phyloP scores from a whole-genome alignment of 1,139 yeast species.

The Nadsonia starkeyi-henricii region DNA sequence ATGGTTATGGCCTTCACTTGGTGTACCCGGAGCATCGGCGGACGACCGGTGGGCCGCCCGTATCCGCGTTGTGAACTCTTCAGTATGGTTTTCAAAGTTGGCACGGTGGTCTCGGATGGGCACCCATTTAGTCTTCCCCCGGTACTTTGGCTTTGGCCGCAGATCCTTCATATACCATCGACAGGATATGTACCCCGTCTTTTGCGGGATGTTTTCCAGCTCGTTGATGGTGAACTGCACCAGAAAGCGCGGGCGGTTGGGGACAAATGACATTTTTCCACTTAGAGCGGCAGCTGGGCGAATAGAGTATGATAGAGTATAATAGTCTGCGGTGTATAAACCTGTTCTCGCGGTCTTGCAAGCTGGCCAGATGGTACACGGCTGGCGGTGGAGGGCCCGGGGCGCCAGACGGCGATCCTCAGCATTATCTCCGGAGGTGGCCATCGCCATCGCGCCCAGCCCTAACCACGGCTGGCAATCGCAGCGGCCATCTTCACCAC shows the following conservation, averaged over 20 bases:
- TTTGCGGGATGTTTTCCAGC: constrained; percentile 69
- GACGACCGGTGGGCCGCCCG: not conserved
- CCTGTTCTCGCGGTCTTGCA: too few relatives aligned
- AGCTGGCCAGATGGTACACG: too few relatives aligned
- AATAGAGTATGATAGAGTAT: too few relatives aligned
- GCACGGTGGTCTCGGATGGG: constrained; percentile 37
- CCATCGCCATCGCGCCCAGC: too few relatives aligned
- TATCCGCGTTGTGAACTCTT: constrained; percentile 29
- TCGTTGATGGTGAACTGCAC: constrained; percentile 50
- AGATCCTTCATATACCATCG: constrained; percentile 42
- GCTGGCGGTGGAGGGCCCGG: too few relatives aligned
- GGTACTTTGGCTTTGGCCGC: constrained; percentile 24
- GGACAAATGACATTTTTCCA: not conserved
- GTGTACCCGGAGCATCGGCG: not conserved
- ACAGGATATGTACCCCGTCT: constrained; percentile 53
- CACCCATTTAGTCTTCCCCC: constrained; percentile 33
- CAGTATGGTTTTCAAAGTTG: constrained; percentile 31
- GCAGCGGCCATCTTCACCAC: too few relatives aligned
- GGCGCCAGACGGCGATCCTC: too few relatives aligned
- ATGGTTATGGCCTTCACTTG: too few relatives aligned
- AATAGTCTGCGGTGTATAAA: too few relatives aligned
- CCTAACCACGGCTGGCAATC: too few relatives aligned
- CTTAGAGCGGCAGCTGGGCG: too few relatives aligned
- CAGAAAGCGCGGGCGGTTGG: constrained; percentile 35
- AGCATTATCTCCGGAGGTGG: too few relatives aligned